Evolutionary conservation across 768 basidiomycete species (phyloP), one percentile per base, ranked within the genome.

Genomic region (Podaxis sp.): DNA sequence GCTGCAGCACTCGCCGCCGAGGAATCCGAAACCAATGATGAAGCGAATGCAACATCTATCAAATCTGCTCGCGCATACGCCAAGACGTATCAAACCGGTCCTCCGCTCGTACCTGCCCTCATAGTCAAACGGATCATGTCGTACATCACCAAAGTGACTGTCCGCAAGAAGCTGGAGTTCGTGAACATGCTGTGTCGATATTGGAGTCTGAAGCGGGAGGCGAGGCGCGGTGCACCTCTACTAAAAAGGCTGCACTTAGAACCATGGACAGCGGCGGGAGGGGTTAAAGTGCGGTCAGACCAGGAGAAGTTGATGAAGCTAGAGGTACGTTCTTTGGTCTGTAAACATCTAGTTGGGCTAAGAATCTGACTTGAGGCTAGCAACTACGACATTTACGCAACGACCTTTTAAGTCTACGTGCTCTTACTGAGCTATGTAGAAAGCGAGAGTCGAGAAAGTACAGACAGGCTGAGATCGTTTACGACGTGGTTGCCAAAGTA

Each of bases 201-300:
- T 70, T 99, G 97, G 97, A 98, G 97, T 75, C 73, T 99, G 74
- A 99, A 99, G 76, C 80, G 97, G 3, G 96, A 99, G 72, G 93
- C 87, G 1, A 83, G 97, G 65, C 76, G 96, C 44, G 97, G 97
- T 3, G 97, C 97, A 8, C 96, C 97, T 11, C 74, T 99, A 64
- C 74, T 99, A 66, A 99, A 99, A 75, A 73, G 97, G 58, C 72
- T 99, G 62, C 95, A 99, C 76, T 78, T 99, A 28, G 96, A 99
- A 77, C 96, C 97, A 0, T 99, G 97, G 97, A 98, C 96, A 0
- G 93, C 93, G 2, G 86, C 83, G 46, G 82, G 87, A 17, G 81
- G 81, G 5, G 77, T 77, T 6, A 85, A 85, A 66, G 72, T 84
- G 33, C 82, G 93, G 69, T 92, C 87, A 3, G 92, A 95, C 20